phyloP scores from a whole-genome alignment of 2,329 filamentous ascomycete species.

The Ophiocordyceps robertsii region DNA sequence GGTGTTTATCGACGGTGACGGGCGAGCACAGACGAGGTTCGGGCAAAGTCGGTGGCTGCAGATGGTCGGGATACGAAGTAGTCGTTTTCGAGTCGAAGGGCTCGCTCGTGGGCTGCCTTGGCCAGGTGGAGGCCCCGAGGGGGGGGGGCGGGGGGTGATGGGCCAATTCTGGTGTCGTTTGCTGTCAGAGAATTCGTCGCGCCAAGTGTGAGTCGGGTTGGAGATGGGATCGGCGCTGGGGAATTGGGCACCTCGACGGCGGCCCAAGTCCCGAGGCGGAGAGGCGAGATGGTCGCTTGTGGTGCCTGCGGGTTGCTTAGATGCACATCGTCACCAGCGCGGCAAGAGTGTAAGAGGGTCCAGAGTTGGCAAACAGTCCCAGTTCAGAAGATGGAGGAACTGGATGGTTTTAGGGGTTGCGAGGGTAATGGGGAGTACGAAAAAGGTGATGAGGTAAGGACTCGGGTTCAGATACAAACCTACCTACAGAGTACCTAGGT shows the following conservation, averaged over 20 bases:
- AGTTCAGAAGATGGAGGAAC: conserved; percentile 1
- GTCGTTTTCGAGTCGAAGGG: not conserved
- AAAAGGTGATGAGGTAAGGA: conserved; percentile 1
- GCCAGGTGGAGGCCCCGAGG: not conserved
- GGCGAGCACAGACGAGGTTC: not conserved
- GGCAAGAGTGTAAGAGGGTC: not conserved
- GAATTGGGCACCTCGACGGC: conserved; percentile 10
- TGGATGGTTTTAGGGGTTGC: not conserved
- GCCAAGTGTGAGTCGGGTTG: not conserved
- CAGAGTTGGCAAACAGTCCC: not conserved
- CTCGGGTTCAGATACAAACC: too few relatives aligned
- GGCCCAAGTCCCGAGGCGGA: conserved; percentile 7
- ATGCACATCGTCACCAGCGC: conserved; percentile 5
- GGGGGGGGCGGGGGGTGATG: too few relatives aligned
- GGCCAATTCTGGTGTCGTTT: not conserved
- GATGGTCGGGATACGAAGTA: not conserved
- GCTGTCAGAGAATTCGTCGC: not conserved
- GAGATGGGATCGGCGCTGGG: conserved; percentile 1
- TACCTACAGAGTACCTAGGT: too few relatives aligned
- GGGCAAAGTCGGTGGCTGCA: not conserved
- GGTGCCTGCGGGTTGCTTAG: conserved; percentile 3
- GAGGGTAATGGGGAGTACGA: not conserved
- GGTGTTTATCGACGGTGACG: not conserved
- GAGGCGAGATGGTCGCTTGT: conserved; percentile 4
- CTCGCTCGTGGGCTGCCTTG: not conserved